Evolutionary conservation across 176 grass and related monocot species (phyloP).

Genomic region (Chrysopogon serrulatus): DNA sequence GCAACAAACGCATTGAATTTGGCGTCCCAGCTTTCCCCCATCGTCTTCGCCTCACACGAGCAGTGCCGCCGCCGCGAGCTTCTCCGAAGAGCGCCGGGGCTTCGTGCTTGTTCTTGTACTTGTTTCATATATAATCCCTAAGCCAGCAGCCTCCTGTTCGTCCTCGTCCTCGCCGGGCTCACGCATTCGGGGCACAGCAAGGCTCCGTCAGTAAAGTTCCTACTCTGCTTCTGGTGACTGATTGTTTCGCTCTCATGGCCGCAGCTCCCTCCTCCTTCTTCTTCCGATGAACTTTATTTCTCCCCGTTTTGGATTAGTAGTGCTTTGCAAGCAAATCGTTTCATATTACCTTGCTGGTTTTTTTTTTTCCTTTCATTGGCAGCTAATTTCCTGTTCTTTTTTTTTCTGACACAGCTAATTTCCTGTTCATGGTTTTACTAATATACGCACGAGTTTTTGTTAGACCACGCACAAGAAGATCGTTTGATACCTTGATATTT

Average conservation of each 20-base stretch:
- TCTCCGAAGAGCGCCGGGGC: background rate
- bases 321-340: background rate
- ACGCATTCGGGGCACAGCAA: background rate
- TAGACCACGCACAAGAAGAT: background rate
- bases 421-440: background rate
- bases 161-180: constrained; percentile 12
- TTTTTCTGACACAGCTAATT: background rate
- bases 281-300: background rate
- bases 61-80: background rate
- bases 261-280: background rate
- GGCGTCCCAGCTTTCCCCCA: background rate
- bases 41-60: too few relatives aligned
- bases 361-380: background rate
- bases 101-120: too few relatives aligned
- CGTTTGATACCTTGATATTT: background rate
- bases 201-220: background rate
- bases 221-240: background rate
- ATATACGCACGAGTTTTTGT: background rate
- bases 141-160: background rate
- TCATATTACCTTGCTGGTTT: background rate
- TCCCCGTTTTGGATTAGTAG: background rate
- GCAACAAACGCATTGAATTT: constrained; percentile 54
- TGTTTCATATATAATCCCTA: background rate
- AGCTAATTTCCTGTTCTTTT: background rate
- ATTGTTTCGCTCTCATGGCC: background rate